These are phyloP conservation scores for Leccinum variicolor DNA, from an alignment of 768 basidiomycete species.

Conservation along the genomic window DNA sequence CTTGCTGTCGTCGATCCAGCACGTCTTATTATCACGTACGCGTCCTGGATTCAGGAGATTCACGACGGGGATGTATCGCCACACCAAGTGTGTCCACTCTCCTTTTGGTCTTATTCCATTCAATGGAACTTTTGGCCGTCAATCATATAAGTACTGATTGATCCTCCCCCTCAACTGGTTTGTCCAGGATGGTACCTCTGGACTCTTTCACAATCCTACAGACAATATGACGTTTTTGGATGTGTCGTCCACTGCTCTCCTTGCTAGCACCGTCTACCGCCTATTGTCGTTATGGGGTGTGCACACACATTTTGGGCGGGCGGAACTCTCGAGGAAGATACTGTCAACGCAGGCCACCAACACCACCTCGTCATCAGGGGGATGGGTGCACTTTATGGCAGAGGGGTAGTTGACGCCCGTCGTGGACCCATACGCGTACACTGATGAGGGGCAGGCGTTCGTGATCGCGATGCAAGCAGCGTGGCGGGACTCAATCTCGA, in stretches of 20 bases:
- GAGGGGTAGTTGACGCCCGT: slow-evolving; percentile 73
- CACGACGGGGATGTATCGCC: slow-evolving; percentile 66
- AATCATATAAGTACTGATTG: not conserved
- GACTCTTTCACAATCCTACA: slow-evolving; percentile 67
- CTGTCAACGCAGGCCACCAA: slow-evolving; percentile 25
- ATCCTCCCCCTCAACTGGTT: not conserved
- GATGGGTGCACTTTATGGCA: slow-evolving; percentile 46
- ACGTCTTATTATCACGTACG: no score
- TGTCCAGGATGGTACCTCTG: slow-evolving; percentile 6
- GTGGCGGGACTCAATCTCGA: slow-evolving; percentile 53
- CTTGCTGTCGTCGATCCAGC: no score
- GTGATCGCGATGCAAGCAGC: slow-evolving; percentile 72
- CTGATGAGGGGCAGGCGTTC: slow-evolving; percentile 64
- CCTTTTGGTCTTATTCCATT: not conserved
- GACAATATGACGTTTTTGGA: slow-evolving; percentile 67
- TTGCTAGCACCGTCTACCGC: slow-evolving; percentile 76
- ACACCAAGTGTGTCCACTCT: slow-evolving; percentile 46
- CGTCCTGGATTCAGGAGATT: no score
- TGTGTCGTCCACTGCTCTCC: slow-evolving; percentile 65
- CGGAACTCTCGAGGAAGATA: slow-evolving; percentile 51
- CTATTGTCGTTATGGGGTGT: slow-evolving; percentile 53
- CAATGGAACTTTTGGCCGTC: not conserved
- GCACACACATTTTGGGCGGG: slow-evolving; percentile 49
- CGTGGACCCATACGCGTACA: slow-evolving; percentile 63
- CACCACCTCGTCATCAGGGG: slow-evolving; percentile 1